Base-by-base conservation (phyloP, 2,329 filamentous ascomycete species). In the Scleromitrula shiraiana region DNA sequence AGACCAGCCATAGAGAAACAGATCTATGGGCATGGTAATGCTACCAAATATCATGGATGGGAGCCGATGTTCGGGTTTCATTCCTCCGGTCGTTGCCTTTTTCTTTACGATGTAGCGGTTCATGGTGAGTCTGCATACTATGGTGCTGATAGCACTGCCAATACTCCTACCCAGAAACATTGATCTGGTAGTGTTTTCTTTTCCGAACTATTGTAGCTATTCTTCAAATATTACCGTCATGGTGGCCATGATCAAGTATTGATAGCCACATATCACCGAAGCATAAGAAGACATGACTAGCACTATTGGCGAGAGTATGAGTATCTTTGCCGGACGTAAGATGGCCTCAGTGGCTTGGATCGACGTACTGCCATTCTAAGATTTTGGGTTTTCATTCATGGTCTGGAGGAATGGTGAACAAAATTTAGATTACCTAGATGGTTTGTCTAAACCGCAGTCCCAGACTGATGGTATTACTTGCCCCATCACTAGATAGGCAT, bases 61-160 rank as follows among this genome's bases (percentile, higher is more conserved):
- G 0, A 82, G 67, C n/a, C 82, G 76, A 57, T 76, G 79, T 54
- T 86, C 82, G 0, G 82, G 81, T 19, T 46, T 20, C 14, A 17
- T 30, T 2, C 46, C 50, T 36, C 38, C 50, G 10, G 39, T 15
- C 62, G 50, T 42, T 10, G 50, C 58, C 24, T 48, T 41, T 4
- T 61, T 33, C 7, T 35, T 46, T 32, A 52, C 23, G 29, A 59
- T 59, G 19, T 59, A 50, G 2, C 49, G 38, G 53, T 67, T 64
- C n/a, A 61, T 56, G 32, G 61, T 55, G n/a, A 59, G 50, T 22
- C 63, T 63, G 50, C 53, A 55, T 1, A 56, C 19, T 3, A 80
- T 63, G 56, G 80, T 67, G 43, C 72, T 76, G 22, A 17, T 27
- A 10, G 37, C 48, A 22, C 55, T 53, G n/a, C 59, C 59, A 14